Percentiles rank a stretch among this genome's conserved stretches.
Evolutionary conservation across 441 rosid genomes (phyloP).

Genomic region (Erysimum cheiri): DNA sequence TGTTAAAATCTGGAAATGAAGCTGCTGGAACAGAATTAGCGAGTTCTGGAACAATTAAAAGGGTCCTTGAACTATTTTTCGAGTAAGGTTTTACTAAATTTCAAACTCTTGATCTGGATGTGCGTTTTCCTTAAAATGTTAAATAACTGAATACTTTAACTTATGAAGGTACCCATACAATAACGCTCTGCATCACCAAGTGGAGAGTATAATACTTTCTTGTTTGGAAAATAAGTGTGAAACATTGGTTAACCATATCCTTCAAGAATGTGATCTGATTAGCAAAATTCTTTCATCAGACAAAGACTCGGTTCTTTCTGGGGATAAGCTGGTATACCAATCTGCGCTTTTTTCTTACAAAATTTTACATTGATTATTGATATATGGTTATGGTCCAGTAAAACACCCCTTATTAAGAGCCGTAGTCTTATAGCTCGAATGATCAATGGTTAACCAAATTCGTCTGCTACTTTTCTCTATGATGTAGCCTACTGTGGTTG

Average conservation of each 20-base stretch:
- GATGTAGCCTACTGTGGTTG: constrained; percentile 81
- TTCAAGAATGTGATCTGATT: constrained; percentile 78
- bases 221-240: constrained; percentile 84
- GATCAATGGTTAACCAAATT: constrained; percentile 10
- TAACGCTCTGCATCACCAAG: constrained; percentile 95
- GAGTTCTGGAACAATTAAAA: constrained; percentile 77
- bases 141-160: constrained; percentile 33
- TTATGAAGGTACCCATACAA: constrained; percentile 89
- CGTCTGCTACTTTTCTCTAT: constrained; percentile 18
- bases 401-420: constrained; percentile 6
- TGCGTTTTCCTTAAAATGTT: constrained; percentile 1
- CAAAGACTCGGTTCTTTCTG: constrained; percentile 62
- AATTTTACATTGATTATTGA: background rate
- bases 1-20: constrained; percentile 81
- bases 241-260: constrained; percentile 69
- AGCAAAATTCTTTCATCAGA: constrained; percentile 80
- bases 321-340: constrained; percentile 61
- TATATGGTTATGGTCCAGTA: background rate
- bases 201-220: constrained; percentile 82
- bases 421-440: constrained; percentile 5
- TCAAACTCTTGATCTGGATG: constrained; percentile 25
- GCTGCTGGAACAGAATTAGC: constrained; percentile 83
- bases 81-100: constrained; percentile 59
- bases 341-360: constrained; percentile 3
- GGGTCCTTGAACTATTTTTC: constrained; percentile 86